Base-by-base conservation (phyloP, 768 basidiomycete genomes). In the Termitomyces heimii region DNA sequence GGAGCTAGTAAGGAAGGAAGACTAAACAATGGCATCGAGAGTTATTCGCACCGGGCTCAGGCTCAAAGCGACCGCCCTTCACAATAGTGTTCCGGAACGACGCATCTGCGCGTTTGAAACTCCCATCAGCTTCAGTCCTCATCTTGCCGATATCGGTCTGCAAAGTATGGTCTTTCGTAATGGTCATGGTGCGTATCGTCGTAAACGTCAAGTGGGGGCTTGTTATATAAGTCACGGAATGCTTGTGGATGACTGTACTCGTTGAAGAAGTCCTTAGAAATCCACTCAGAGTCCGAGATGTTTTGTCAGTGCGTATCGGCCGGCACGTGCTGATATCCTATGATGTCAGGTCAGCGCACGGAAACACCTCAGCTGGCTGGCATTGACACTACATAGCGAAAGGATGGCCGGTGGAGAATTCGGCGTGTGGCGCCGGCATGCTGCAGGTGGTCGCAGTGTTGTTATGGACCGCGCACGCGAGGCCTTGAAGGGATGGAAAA, bases 1-100 rank as follows among this genome's bases (percentile, higher is more conserved):
- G 55, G 5, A 8, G 40, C 46, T 22, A 29, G 20, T n/a, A 53
- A 53, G 12, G 28, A 14, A 16, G 14, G 45, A 49, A 13, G 20
- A 49, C 35, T 13, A 42, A n/a, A 52, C 31, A 20, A 2, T 3
- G 14, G 35, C 14, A 2, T 35, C 10, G 4, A 47, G 51, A 29
- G n/a, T 14, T n/a, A 5, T 34, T 68, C 79, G 52, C 58, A 88
- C 92, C 90, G 71, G 76, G 82, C 69, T 94, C 94, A 1, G 95
- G 86, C 45, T 82, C 73, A 62, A 87, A 92, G 60, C 79, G 67
- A 24, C 84, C 83, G 3, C 79, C 82, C 51, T 77, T 74, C 66
- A 79, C 69, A 63, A 90, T 82, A 31, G 56, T 62, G 63, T 82
- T 77, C 20, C 86, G 68, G 73, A 88, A 89, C 0, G 74, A 63